A percentile compares a stretch with the other conserved stretches of the same genome.
Evolutionary conservation across 2,329 filamentous ascomycete genomes (phyloP).

Genomic region (Claviceps sp.): DNA sequence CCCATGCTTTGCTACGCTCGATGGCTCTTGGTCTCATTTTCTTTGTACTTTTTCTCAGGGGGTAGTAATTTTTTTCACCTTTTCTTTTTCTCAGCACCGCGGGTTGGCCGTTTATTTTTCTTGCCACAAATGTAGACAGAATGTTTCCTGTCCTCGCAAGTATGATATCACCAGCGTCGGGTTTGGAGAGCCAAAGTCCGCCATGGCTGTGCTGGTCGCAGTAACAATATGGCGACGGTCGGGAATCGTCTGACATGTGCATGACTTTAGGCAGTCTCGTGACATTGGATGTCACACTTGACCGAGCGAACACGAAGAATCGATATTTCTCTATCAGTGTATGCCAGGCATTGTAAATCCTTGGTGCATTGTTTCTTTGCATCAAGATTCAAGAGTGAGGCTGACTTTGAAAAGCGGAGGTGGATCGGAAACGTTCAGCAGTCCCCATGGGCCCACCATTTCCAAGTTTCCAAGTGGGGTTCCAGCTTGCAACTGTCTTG

Average conservation of each 20-base stretch:
- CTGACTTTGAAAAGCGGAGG: too few species aligned
- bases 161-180: neutral
- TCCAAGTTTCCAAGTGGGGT: too few species aligned
- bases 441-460: too few species aligned
- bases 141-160: neutral
- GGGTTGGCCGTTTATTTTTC: too few species aligned
- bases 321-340: neutral
- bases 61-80: neutral
- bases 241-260: slow-evolving; percentile 1
- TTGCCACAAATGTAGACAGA: too few species aligned
- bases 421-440: too few species aligned
- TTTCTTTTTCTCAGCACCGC: neutral
- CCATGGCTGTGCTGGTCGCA: slow-evolving; percentile 2
- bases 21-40: too few species aligned
- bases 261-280: neutral
- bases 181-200: neutral
- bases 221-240: neutral
- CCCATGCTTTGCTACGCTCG: too few species aligned
- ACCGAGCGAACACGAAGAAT: neutral
- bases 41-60: too few species aligned
- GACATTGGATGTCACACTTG: slow-evolving; percentile 1
- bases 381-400: too few species aligned
- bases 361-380: too few species aligned
- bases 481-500: too few species aligned
- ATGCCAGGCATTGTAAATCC: neutral